Base-by-base conservation (phyloP, 2,329 filamentous ascomycete species). In the Colletotrichum chrysophilum region DNA sequence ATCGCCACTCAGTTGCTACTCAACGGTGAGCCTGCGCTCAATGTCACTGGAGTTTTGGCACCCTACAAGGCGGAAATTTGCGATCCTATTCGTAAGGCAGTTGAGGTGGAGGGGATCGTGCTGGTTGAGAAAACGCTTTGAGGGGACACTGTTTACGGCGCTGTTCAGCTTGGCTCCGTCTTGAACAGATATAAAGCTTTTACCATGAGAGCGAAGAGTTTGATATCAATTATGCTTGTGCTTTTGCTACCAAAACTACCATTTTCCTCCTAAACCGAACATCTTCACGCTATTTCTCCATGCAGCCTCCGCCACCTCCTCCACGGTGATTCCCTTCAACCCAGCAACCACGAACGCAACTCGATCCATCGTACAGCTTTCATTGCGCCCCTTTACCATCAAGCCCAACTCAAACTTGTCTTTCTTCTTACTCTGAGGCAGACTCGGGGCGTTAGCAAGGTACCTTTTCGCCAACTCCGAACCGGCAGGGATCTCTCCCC, bases 1-100 rank as follows among this genome's bases (percentile, higher is more conserved):
- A 90, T 94, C 71, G 93, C 95, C 56, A 94, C 96, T 77, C 90
- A 95, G 88, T 91, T 94, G 87, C 93, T 97, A 21, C 90, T 96
- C 32, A 89, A 95, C 83, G 94, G 94, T 14, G 55, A 71, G 10
- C 36, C 75, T 7, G 94, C 91, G 4, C 92, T 96, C 77, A 89
- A 86, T 61, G 89, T 94, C 83, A 93, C 91, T 87, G 94, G 94
- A 83, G 88, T 97, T 64, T 85, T 97, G 75, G 95, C 95, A 26
- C 95, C 95, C 18, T 94, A 97, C 90, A 92, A 87, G 79, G 88
- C 89, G 74, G 91, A 93, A 80, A 91, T 97, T 81, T 93, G 92
- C 81, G 89, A 90, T 80, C 93, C 94, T 26, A 86, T 98, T 79
- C 93, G 96, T 86, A 91, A 93, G 86, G 93, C 94, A 83, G 89